phyloP scores from a whole-genome alignment of 75 land plant species.

The Cryptomeria japonica region DNA sequence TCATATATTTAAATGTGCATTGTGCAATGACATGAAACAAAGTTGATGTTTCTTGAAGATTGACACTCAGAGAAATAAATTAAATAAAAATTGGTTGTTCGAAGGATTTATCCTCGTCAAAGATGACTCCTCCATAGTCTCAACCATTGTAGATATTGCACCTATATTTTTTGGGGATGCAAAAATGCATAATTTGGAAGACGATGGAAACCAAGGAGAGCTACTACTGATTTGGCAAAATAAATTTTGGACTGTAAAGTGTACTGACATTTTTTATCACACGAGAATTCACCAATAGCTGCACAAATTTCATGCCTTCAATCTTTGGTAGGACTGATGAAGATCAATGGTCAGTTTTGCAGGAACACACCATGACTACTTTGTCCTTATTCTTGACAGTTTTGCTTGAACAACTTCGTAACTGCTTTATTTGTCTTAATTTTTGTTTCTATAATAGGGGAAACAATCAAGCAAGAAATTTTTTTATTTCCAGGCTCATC shows the following conservation, averaged over 20 bases:
- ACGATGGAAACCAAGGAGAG: slow-evolving; percentile 42
- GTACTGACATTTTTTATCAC: not conserved
- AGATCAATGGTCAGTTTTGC: not conserved
- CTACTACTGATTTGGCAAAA: slow-evolving; percentile 65
- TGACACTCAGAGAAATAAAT: not conserved
- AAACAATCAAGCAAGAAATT: not conserved
- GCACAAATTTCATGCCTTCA: not conserved
- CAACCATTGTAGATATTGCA: slow-evolving; percentile 44
- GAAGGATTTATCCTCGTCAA: slow-evolving; percentile 82
- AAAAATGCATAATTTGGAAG: slow-evolving; percentile 40
- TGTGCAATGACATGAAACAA: not conserved
- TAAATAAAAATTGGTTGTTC: slow-evolving; percentile 13
- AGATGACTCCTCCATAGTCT: slow-evolving; percentile 47
- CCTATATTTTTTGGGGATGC: slow-evolving; percentile 79
- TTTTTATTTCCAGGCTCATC: not conserved
- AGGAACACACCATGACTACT: not conserved
- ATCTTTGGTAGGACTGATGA: not conserved
- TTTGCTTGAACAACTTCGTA: not conserved
- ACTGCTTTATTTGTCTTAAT: not conserved
- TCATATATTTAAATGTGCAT: not conserved
- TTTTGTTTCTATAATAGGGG: not conserved
- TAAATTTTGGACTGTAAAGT: slow-evolving; percentile 60
- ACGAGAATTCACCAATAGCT: not conserved
- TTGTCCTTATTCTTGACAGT: not conserved
- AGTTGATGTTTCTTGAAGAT: slow-evolving; percentile 1